Evolutionary conservation across 176 grass and related monocot genomes (phyloP).

Genomic region (Hordeum marinum): DNA sequence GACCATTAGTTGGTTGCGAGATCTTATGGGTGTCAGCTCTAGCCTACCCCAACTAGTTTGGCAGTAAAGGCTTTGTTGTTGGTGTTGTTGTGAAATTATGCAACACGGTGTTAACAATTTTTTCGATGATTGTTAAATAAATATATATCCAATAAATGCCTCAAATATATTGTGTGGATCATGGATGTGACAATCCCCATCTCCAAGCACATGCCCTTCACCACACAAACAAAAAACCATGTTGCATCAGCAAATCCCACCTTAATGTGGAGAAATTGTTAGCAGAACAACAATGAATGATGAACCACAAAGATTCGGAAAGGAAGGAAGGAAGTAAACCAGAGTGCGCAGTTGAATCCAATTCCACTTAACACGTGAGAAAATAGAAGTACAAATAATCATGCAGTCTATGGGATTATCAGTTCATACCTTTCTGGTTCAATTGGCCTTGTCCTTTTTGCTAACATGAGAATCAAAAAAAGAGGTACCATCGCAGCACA

Average conservation of each 20-base stretch:
- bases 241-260: neutral
- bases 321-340: neutral
- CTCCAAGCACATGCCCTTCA: neutral
- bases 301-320: neutral
- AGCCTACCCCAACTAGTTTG: too few species aligned
- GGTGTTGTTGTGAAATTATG: too few species aligned
- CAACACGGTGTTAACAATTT: neutral
- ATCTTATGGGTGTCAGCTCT: too few species aligned
- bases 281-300: neutral
- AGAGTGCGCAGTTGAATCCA: neutral
- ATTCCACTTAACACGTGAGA: neutral
- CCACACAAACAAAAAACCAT: neutral
- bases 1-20: too few species aligned
- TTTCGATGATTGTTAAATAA: neutral
- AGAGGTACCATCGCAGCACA: constrained; percentile 82
- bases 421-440: constrained; percentile 57
- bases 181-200: neutral
- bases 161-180: neutral
- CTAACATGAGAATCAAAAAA: constrained; percentile 78
- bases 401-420: neutral
- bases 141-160: neutral
- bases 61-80: too few species aligned
- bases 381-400: neutral
- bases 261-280: too few species aligned
- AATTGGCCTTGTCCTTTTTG: constrained; percentile 46